Conservation (phyloP, 164 flowering plant species). For the Houttuynia cordata region DNA sequence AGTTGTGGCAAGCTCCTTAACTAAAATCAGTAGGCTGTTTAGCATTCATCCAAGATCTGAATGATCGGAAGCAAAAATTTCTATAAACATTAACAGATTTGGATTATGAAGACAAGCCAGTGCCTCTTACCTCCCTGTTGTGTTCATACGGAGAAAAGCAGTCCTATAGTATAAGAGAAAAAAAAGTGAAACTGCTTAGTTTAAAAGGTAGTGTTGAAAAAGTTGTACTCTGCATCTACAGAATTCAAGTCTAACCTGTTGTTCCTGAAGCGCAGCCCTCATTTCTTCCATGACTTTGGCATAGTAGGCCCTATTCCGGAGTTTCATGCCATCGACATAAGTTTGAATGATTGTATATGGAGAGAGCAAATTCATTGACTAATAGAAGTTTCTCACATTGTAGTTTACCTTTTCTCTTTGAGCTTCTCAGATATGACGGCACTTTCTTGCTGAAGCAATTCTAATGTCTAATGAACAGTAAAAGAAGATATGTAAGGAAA, state of each 20-base stretch:
- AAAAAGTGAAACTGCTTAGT: not conserved
- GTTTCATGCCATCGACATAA: not conserved
- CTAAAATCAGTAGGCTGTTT: too few species aligned
- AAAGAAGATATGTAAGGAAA: not conserved
- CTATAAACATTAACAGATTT: too few species aligned
- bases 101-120: too few species aligned
- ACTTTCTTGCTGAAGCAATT: slow-evolving; percentile 63
- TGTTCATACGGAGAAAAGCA: not conserved
- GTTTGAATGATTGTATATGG: not conserved
- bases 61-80: too few species aligned
- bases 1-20: too few species aligned
- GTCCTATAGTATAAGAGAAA: not conserved
- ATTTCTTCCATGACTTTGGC: slow-evolving; percentile 32
- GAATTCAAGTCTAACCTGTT: slow-evolving; percentile 28
- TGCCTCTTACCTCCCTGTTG: too few species aligned
- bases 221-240: not conserved
- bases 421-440: slow-evolving; percentile 33
- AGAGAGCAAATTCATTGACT: not conserved
- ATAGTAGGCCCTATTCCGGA: slow-evolving; percentile 39
- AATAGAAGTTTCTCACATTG: not conserved
- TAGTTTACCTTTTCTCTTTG: slow-evolving; percentile 39
- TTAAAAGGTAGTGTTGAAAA: not conserved
- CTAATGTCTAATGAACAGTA: slow-evolving; percentile 36
- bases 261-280: slow-evolving; percentile 33
- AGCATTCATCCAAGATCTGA: too few species aligned